Conservation (phyloP, 2,329 filamentous ascomycete genomes). For the Fusarium mexicanum region DNA sequence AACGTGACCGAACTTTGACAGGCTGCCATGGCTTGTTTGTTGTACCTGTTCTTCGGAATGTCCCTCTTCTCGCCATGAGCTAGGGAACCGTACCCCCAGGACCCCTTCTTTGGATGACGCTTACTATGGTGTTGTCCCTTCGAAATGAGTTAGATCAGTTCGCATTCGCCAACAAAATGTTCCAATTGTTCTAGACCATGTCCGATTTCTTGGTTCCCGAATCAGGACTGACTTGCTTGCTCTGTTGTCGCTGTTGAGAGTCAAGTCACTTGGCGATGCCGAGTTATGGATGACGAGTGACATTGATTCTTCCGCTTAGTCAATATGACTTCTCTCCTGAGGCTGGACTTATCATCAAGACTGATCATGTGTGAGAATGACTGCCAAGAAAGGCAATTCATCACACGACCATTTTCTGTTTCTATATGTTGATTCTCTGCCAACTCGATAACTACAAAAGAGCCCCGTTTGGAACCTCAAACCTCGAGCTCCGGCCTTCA, state of each 20-base stretch:
- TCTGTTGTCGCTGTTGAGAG: not conserved
- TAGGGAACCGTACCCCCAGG: not conserved
- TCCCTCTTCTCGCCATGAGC: not conserved
- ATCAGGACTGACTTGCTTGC: conserved; percentile 2
- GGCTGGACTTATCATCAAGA: not conserved
- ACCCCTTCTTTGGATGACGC: conserved; percentile 25
- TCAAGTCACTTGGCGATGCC: not conserved
- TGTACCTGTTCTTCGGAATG: conserved; percentile 13
- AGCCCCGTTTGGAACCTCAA: conserved; percentile 9
- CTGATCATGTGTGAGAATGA: not conserved
- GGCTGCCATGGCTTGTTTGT: not conserved
- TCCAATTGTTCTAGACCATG: conserved; percentile 22
- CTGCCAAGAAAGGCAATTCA: conserved; percentile 17
- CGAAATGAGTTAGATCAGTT: conserved; percentile 1
- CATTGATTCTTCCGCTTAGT: not conserved
- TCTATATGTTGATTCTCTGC: not conserved
- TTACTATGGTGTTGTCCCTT: conserved; percentile 5
- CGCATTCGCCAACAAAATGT: conserved; percentile 10
- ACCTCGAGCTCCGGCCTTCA: conserved; percentile 6
- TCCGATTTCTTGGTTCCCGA: conserved; percentile 17
- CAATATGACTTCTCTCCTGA: not conserved
- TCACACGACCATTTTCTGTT: conserved; percentile 16
- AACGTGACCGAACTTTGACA: not conserved
- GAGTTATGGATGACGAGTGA: conserved; percentile 10
- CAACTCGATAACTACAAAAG: not conserved